phyloP scores from a whole-genome alignment of 2,329 filamentous ascomycete genomes.

The Neonectria magnoliae region DNA sequence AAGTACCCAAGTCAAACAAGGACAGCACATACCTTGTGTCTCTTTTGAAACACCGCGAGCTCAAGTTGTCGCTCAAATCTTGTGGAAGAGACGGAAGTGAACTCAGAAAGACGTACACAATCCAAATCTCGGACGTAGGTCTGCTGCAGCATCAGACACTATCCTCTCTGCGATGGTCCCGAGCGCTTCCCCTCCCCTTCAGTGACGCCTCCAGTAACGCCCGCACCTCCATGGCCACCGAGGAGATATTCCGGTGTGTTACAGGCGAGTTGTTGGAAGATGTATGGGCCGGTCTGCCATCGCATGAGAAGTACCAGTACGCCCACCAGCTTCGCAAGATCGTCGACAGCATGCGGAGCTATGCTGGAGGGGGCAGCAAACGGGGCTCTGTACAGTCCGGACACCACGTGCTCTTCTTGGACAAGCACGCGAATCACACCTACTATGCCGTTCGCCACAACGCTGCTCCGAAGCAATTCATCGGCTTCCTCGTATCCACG shows the following conservation, averaged over 20 bases:
- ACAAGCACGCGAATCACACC: constrained; percentile 41
- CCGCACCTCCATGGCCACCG: constrained; percentile 11
- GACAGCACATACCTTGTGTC: constrained; percentile 31
- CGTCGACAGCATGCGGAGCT: constrained; percentile 38
- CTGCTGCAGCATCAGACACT: constrained; percentile 32
- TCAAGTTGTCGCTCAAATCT: constrained; percentile 25
- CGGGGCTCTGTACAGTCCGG: constrained; percentile 36
- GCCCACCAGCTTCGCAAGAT: constrained; percentile 43
- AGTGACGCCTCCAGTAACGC: constrained; percentile 18
- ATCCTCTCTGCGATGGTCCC: constrained; percentile 21
- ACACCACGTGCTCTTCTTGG: constrained; percentile 39
- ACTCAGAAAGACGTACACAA: constrained; percentile 10
- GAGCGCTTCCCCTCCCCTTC: constrained; percentile 26
- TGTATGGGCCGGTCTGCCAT: constrained; percentile 39
- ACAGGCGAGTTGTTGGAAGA: constrained; percentile 44
- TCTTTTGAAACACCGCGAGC: constrained; percentile 28
- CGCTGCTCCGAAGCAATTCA: constrained; percentile 32
- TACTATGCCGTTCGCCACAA: constrained; percentile 42
- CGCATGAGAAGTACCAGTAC: constrained; percentile 36
- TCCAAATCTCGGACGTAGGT: constrained; percentile 35
- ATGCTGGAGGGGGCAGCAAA: not conserved
- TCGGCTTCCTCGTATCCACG: constrained; percentile 42
- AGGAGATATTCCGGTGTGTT: constrained; percentile 19
- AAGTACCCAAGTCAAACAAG: constrained; percentile 28
- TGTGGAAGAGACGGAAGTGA: not conserved